These are phyloP conservation scores for Gynandropsis gynandra DNA, from an alignment of 345 rosid species.

Conservation along the genomic window DNA sequence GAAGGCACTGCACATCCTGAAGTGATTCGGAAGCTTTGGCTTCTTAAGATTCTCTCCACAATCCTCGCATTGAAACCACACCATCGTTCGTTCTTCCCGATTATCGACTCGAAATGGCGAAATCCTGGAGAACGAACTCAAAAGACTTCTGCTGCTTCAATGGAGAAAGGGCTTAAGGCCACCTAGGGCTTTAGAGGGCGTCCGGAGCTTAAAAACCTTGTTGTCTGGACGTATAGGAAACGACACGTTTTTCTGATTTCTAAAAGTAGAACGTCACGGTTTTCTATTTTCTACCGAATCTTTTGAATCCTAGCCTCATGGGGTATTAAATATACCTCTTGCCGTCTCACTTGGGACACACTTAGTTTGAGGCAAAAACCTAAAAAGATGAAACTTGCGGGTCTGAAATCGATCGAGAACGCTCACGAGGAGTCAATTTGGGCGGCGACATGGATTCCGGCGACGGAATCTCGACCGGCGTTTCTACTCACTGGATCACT, in stretches of 20 bases:
- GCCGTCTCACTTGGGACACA: slow-evolving; percentile 4
- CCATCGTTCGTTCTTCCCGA: slow-evolving; percentile 40
- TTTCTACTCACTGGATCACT: slow-evolving; percentile 82
- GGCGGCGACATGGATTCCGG: slow-evolving; percentile 90
- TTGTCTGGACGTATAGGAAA: not conserved
- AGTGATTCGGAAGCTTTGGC: slow-evolving; percentile 79
- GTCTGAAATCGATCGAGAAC: slow-evolving; percentile 64
- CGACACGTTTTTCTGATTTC: slow-evolving; percentile 11
- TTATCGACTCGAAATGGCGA: not conserved
- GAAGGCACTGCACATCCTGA: slow-evolving; percentile 68
- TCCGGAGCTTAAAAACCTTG: not conserved
- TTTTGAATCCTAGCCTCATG: slow-evolving; percentile 8
- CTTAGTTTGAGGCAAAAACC: slow-evolving; percentile 7
- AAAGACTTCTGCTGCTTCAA: not conserved
- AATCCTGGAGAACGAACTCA: not conserved
- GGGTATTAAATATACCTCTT: not conserved
- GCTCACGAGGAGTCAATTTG: slow-evolving; percentile 95
- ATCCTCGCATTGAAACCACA: slow-evolving; percentile 99
- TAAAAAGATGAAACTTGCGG: slow-evolving; percentile 85
- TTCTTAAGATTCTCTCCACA: slow-evolving; percentile 92
- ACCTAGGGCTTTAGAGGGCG: not conserved
- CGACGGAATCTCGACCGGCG: slow-evolving; percentile 53
- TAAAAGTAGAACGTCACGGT: not conserved
- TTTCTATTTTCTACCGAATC: slow-evolving; percentile 1
- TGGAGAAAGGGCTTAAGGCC: not conserved